Base-by-base conservation (phyloP, 352 stramenopile species). In the Phytophthora ohioensis region DNA sequence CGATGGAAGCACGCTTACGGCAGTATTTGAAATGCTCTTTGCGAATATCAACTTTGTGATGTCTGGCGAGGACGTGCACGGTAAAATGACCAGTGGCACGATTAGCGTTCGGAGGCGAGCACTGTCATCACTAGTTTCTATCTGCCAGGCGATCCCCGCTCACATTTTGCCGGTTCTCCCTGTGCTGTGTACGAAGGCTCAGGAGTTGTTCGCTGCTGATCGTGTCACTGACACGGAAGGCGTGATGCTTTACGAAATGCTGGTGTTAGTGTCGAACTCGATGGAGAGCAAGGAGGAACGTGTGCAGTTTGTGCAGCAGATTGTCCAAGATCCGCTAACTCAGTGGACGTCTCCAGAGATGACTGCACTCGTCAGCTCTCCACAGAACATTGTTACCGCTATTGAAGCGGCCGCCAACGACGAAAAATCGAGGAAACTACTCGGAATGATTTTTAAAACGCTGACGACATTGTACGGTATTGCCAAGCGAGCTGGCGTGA, bases 401-500 rank as follows among this genome's bases (percentile, higher is more conserved):
- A 79, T 95, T 21, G 84, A 91, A 67, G 52, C 62, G 5, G 71
- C 76, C 13, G 48, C 56, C 15, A 73, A 43, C 11, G 71, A 85
- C 54, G 65, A 79, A 4, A 81, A 85, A 15, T 67, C 78, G 11
- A 80, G 78, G 30, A 87, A 85, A 66, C 54, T 77, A 36, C 68
- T 91, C 11, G 58, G 67, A 35, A 87, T 87, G 68, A 76, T 92
- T 34, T 58, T 92, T 12, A 93, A 95, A 71, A 90, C 84, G 3
- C 58, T 95, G 38, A 95, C 85, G 42, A 95, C 85, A 27, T 72
- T 95, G 35, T 95, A 95, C 54, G 82, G 84, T 3, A 91, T 95
- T 60, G 80, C 83, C 11, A 91, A 91, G 56, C 81, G 86, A 6
- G 79, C 85, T 49, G 71, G 71, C 27, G 42, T 70, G 31, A 67